phyloP scores from a whole-genome alignment of 352 stramenopile genomes.

The Globisporangium recalcitrans region DNA sequence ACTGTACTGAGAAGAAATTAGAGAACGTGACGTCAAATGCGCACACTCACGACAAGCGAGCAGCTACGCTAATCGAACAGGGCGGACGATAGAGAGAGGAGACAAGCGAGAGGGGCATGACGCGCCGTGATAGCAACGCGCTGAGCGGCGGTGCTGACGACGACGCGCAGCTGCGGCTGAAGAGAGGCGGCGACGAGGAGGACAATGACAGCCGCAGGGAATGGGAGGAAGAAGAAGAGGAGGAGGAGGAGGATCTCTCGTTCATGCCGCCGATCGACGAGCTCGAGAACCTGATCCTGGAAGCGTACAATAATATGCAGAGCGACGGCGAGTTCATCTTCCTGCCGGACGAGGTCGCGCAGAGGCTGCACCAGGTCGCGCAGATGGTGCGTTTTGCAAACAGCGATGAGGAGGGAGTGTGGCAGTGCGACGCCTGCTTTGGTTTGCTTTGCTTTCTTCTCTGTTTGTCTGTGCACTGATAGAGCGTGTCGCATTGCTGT shows the following conservation, averaged over 20 bases:
- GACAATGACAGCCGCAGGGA: neutral
- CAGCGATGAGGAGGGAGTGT: neutral
- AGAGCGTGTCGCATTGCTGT: neutral
- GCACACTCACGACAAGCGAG: conserved; percentile 3
- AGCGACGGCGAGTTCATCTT: conserved; percentile 80
- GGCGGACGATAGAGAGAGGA: neutral
- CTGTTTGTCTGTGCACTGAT: neutral
- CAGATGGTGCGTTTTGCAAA: conserved; percentile 35
- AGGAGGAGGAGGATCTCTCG: conserved; percentile 21
- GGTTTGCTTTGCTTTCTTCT: neutral
- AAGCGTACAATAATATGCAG: conserved; percentile 83
- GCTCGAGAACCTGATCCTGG: conserved; percentile 70
- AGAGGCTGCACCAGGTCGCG: conserved; percentile 56
- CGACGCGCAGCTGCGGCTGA: neutral
- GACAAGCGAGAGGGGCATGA: neutral
- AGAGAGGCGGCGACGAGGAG: neutral
- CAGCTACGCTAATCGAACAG: neutral
- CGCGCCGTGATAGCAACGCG: neutral
- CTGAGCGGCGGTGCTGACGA: neutral
- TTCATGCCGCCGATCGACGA: conserved; percentile 30
- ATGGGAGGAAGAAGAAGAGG: conserved; percentile 1
- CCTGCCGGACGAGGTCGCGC: conserved; percentile 54
- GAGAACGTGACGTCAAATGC: neutral
- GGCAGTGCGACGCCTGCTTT: too few relatives aligned
- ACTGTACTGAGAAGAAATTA: neutral